Conservation (phyloP, 2,329 filamentous ascomycete genomes). For the Hypoxylon sp. region DNA sequence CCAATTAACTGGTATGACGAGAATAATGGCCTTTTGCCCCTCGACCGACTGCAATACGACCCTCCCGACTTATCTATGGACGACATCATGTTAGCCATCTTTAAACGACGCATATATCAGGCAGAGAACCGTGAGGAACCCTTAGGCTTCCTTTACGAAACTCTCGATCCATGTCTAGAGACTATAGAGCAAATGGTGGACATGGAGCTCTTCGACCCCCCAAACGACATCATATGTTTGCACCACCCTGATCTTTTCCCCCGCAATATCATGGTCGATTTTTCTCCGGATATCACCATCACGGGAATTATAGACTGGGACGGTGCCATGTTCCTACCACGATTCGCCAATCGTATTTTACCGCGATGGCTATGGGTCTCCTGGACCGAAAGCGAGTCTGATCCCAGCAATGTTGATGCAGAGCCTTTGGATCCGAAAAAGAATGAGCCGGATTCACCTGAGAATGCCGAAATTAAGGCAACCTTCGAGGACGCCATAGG, state of each 20-base stretch:
- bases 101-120: slow-evolving; percentile 27
- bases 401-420: not conserved
- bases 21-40: slow-evolving; percentile 1
- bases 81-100: slow-evolving; percentile 24
- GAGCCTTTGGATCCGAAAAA: slow-evolving; percentile 17
- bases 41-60: slow-evolving; percentile 10
- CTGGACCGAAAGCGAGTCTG: not conserved
- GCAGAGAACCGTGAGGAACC: not conserved
- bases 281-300: slow-evolving; percentile 22
- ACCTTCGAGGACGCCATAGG: slow-evolving; percentile 28
- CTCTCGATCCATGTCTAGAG: not conserved
- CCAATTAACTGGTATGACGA: slow-evolving; percentile 7
- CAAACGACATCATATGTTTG: slow-evolving; percentile 23
- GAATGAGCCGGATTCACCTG: slow-evolving; percentile 13
- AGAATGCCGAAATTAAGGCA: slow-evolving; percentile 35
- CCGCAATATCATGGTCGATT: slow-evolving; percentile 41
- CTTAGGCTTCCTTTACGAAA: not conserved
- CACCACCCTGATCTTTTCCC: slow-evolving; percentile 31
- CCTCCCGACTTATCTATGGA: slow-evolving; percentile 10
- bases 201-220: not conserved
- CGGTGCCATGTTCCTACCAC: slow-evolving; percentile 19
- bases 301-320: slow-evolving; percentile 37
- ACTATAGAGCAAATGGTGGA: slow-evolving; percentile 22
- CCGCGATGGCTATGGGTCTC: slow-evolving; percentile 29
- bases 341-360: slow-evolving; percentile 14